Conservation (phyloP, 129 eudicot species). For the Flaveria trinervia region DNA sequence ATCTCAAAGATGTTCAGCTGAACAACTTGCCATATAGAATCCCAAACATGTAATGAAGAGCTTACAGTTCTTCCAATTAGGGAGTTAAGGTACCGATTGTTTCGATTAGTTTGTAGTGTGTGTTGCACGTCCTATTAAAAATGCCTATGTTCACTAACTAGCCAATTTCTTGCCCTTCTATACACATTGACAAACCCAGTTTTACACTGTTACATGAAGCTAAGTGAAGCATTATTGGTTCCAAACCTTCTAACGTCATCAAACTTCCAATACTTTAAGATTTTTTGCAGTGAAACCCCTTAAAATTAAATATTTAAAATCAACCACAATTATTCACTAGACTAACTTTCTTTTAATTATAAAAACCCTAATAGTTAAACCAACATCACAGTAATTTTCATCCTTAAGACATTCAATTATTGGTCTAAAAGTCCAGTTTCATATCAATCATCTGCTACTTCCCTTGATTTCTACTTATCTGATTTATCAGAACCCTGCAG, state of each 20-base stretch:
- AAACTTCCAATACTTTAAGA: not conserved
- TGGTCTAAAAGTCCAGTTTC: not conserved
- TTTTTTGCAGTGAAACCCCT: not conserved
- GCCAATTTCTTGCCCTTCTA: not conserved
- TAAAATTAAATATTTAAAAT: not conserved
- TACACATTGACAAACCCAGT: conserved; percentile 1
- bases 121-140: conserved; percentile 5
- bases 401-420: conserved; percentile 10
- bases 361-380: not conserved
- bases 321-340: not conserved
- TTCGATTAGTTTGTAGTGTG: not conserved
- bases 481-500: conserved; percentile 9
- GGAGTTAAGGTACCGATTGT: conserved; percentile 4
- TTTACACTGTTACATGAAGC: not conserved
- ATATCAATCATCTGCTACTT: not conserved
- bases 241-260: conserved; percentile 7
- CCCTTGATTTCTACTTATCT: conserved; percentile 12
- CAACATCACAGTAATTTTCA: not conserved
- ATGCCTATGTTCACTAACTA: not conserved
- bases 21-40: conserved; percentile 18
- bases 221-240: conserved; percentile 8
- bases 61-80: conserved; percentile 5
- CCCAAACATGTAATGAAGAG: not conserved
- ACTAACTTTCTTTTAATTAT: not conserved
- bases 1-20: not conserved